phyloP scores from a whole-genome alignment of 768 basidiomycete genomes.

The Russula dissimulans region DNA sequence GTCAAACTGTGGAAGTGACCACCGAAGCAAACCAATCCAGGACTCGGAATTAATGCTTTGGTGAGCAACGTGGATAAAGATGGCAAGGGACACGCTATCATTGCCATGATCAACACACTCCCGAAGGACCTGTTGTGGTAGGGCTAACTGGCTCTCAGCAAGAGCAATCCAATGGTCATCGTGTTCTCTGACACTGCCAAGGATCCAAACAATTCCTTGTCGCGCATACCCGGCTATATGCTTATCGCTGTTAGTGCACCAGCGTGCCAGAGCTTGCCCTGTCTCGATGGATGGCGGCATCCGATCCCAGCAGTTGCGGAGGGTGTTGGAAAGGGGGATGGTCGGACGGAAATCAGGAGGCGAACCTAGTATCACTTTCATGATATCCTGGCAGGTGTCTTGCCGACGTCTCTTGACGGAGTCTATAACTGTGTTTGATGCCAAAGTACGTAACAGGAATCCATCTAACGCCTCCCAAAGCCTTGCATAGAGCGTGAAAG shows the following conservation, averaged over 20 bases:
- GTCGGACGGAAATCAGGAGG: too few relatives aligned
- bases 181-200: background rate
- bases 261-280: background rate
- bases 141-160: background rate
- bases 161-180: background rate
- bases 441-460: background rate
- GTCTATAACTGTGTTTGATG: background rate
- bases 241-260: background rate
- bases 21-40: background rate
- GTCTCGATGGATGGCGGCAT: background rate
- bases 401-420: background rate
- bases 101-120: background rate
- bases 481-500: background rate
- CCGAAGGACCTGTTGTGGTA: background rate
- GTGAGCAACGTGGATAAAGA: background rate
- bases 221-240: background rate
- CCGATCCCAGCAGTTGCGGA: background rate
- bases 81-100: background rate
- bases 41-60: background rate
- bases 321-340: background rate
- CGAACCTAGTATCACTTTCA: background rate
- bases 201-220: background rate
- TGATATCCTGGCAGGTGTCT: background rate
- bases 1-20: background rate
- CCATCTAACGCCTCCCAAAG: background rate